Base-by-base conservation (phyloP, 305 asterid species). In the Galium porrigens region DNA sequence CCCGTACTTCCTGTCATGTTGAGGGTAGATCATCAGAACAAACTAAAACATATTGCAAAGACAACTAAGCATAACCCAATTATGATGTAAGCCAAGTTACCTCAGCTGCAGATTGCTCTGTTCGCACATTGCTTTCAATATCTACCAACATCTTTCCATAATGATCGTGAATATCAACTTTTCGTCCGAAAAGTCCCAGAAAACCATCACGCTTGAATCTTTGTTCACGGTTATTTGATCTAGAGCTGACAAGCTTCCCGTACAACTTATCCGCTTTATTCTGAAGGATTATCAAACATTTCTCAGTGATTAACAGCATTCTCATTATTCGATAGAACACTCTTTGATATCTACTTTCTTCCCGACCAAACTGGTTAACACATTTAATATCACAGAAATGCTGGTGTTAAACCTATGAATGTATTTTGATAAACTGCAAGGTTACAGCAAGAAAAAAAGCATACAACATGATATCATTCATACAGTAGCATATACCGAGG, bases 91-190 rank as follows among this genome's bases (percentile, higher is more conserved):
- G 20, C 62, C 25, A n/a, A 12, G 33, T 77, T 76, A 92, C 96
- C 95, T 87, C 79, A 77, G 83, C 92, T 61, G 80, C 78, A 70
- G 86, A 73, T 73, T 85, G 87, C 74, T 84, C 99, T 22, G 73
- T 67, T 70, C 92, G 82, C 73, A 85, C 77, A 77, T 81, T 76
- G 54, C 75, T 81, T 82, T 91, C 95, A 71, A 84, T 58, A 72
- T 78, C 87, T 77, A 78, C 95, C 15, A 86, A 76, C 80, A 81
- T 78, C 89, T 85, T 86, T 71, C 83, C 95, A 72, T 84, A 81
- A 68, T 84, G 83, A 60, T 84, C 87, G 36, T 77, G 64, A 54
- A 73, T 68, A 73, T 82, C 79, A 73, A 82, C 73, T 80, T 65
- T 82, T 39, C 6, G 69, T 55, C 96, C 89, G 68, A 67, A 78